Conservation (phyloP, 1,284 basidiomycete genomes). For the Rhodotorula mucilaginosa region DNA sequence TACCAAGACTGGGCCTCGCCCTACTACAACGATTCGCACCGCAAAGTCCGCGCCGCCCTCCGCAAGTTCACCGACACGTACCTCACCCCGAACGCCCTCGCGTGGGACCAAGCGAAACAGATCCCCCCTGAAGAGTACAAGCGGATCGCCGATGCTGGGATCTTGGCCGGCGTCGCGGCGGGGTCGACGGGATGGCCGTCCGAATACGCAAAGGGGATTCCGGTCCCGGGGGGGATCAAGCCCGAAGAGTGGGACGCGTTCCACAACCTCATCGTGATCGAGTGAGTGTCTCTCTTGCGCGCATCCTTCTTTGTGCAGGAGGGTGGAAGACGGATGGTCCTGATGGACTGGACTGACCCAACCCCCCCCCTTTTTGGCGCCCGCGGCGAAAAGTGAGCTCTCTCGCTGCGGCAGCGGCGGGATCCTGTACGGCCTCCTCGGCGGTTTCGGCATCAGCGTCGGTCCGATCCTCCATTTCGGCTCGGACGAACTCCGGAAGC, state of each 20-base stretch:
- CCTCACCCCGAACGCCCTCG: slow-evolving; percentile 38
- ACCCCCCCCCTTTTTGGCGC: not conserved
- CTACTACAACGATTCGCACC: slow-evolving; percentile 51
- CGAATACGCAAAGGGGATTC: slow-evolving; percentile 40
- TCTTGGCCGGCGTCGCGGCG: slow-evolving; percentile 35
- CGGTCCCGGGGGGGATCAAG: slow-evolving; percentile 49
- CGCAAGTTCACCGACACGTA: slow-evolving; percentile 46
- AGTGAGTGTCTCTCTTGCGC: not conserved
- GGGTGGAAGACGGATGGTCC: too few relatives aligned
- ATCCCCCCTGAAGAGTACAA: slow-evolving; percentile 44
- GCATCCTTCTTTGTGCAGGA: not conserved
- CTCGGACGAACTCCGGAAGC: slow-evolving; percentile 48
- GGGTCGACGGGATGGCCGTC: slow-evolving; percentile 25
- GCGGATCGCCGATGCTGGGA: slow-evolving; percentile 43
- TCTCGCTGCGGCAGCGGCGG: slow-evolving; percentile 36
- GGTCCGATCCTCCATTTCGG: slow-evolving; percentile 50
- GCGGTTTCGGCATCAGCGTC: slow-evolving; percentile 50
- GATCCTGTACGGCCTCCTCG: slow-evolving; percentile 46
- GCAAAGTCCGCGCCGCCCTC: slow-evolving; percentile 48
- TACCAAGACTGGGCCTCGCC: slow-evolving; percentile 49
- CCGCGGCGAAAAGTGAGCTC: slow-evolving; percentile 32
- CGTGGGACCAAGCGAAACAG: slow-evolving; percentile 40
- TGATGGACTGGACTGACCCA: too few relatives aligned
- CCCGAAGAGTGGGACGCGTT: slow-evolving; percentile 47
- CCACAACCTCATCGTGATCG: slow-evolving; percentile 31